A percentile compares a stretch with the other conserved stretches of the same genome.
phyloP scores from a whole-genome alignment of 345 rosid genomes.

The Pistacia vera region DNA sequence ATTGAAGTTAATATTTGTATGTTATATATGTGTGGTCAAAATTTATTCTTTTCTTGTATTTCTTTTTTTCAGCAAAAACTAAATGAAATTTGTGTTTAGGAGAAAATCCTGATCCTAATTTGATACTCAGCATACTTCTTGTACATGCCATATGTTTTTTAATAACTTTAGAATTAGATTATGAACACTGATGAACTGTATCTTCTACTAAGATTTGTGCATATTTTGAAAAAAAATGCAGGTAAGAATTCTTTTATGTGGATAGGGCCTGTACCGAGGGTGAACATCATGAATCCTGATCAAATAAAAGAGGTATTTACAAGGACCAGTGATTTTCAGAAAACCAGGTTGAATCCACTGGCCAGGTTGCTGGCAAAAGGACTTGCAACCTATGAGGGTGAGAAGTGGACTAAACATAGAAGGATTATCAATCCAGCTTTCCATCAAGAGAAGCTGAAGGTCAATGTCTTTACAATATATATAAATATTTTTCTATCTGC shows the following conservation, averaged over 20 bases:
- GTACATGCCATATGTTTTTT: too few species aligned
- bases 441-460: slow-evolving; percentile 54
- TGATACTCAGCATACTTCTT: too few species aligned
- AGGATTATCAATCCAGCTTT: slow-evolving; percentile 58
- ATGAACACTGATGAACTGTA: too few species aligned
- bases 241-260: slow-evolving; percentile 48
- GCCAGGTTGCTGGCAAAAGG: slow-evolving; percentile 31
- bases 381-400: slow-evolving; percentile 35
- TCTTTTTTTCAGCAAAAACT: too few species aligned
- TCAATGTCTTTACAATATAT: neutral
- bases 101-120: too few species aligned
- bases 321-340: slow-evolving; percentile 36
- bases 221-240: slow-evolving; percentile 14
- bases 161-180: too few species aligned
- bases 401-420: slow-evolving; percentile 52
- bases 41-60: too few species aligned
- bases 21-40: too few species aligned
- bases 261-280: slow-evolving; percentile 43
- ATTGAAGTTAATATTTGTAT: too few species aligned
- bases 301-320: slow-evolving; percentile 40
- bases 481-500: too few species aligned
- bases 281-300: slow-evolving; percentile 39
- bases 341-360: slow-evolving; percentile 27
- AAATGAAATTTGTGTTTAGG: too few species aligned
- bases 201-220: too few species aligned